phyloP scores from a whole-genome alignment of 192 early-diverging fungal species.

The Anaeromyces robustus region DNA sequence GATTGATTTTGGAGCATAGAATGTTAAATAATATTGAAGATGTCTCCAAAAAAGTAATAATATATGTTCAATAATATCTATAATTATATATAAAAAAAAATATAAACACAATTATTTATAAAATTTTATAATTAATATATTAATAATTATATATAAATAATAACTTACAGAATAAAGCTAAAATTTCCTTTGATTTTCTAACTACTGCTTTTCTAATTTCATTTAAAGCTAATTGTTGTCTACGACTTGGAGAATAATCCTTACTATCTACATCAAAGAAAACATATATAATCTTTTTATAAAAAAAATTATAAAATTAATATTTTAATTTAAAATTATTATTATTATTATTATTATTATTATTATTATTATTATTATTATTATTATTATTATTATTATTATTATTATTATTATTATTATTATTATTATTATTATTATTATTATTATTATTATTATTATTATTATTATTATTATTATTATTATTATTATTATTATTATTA shows the following conservation, averaged over 20 bases:
- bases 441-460: too few species aligned
- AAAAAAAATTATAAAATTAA: not conserved
- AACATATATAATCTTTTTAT: not conserved
- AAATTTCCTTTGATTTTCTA: constrained; percentile 16
- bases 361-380: too few species aligned
- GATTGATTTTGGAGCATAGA: not conserved
- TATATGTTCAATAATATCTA: constrained; percentile 24
- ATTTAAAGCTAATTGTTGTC: constrained; percentile 21
- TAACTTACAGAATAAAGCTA: constrained; percentile 12
- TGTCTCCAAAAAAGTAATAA: constrained; percentile 61
- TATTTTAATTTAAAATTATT: too few species aligned
- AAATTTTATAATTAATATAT: constrained; percentile 1
- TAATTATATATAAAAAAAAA: constrained; percentile 30
- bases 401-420: too few species aligned
- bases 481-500: too few species aligned
- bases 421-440: too few species aligned
- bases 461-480: too few species aligned
- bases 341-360: too few species aligned
- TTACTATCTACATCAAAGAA: not conserved
- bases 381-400: too few species aligned
- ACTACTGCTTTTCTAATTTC: constrained; percentile 21
- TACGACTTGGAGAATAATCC: not conserved
- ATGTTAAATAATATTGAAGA: constrained; percentile 31
- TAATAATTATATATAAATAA: constrained; percentile 1
- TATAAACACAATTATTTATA: not conserved